phyloP scores from a whole-genome alignment of 495 filamentous ascomycete species.

The Annulohypoxylon moriforme region DNA sequence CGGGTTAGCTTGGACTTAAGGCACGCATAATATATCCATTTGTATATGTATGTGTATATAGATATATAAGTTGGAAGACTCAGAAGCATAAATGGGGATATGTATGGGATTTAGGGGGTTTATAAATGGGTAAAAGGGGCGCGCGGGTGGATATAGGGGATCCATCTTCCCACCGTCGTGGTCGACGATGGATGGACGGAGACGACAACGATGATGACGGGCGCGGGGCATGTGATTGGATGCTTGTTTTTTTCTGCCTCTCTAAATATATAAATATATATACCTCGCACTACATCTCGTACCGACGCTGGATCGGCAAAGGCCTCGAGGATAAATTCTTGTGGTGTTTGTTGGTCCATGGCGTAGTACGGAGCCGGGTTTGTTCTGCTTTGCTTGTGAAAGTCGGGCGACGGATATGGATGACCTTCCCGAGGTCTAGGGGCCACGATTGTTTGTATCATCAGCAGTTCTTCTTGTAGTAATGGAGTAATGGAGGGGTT shows the following conservation, averaged over 20 bases:
- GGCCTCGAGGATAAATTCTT: conserved; percentile 86
- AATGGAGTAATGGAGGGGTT: conserved; percentile 39
- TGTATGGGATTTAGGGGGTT: conserved; percentile 7
- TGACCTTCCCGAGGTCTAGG: conserved; percentile 33
- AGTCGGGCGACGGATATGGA: conserved; percentile 17
- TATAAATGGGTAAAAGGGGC: not conserved
- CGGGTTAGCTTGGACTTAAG: conserved; percentile 19
- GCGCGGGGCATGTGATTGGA: conserved; percentile 40
- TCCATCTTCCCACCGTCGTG: conserved; percentile 21
- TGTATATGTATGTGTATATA: not conserved
- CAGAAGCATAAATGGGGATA: conserved; percentile 12
- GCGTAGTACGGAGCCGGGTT: conserved; percentile 12
- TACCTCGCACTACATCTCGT: conserved; percentile 93
- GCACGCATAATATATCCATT: not conserved
- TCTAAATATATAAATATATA: conserved; percentile 17
- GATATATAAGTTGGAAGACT: conserved; percentile 5
- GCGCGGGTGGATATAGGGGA: conserved; percentile 17
- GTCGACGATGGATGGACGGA: conserved; percentile 29
- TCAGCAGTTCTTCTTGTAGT: conserved; percentile 11
- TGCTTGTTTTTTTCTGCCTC: not conserved
- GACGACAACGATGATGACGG: conserved; percentile 22
- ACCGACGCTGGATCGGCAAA: conserved; percentile 84
- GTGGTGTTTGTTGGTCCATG: conserved; percentile 70
- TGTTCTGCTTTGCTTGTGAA: conserved; percentile 18
- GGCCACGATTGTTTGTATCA: conserved; percentile 14